Percentiles rank a stretch among this genome's conserved stretches.
Evolutionary conservation across 2,329 filamentous ascomycete species (phyloP).

Genomic region (Didymella exigua): DNA sequence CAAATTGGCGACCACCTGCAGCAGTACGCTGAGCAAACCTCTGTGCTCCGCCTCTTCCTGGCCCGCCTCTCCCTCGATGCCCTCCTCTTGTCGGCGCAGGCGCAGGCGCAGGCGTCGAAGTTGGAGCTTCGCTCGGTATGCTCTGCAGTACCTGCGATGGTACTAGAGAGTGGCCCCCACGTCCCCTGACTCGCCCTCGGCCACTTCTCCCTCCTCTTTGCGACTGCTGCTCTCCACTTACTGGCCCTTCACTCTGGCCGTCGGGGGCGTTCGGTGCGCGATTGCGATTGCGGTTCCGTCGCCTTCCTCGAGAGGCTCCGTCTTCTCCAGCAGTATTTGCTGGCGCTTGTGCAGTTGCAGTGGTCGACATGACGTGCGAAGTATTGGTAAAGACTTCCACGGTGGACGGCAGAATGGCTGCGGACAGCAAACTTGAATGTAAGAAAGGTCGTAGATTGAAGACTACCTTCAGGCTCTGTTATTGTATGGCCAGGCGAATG

Average conservation of each 20-base stretch:
- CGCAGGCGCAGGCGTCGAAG: slow-evolving; percentile 2
- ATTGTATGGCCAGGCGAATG: slow-evolving; percentile 41
- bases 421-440: not conserved
- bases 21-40: slow-evolving; percentile 32
- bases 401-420: slow-evolving; percentile 3
- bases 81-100: slow-evolving; percentile 18
- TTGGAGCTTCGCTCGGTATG: not conserved
- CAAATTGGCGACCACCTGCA: slow-evolving; percentile 53
- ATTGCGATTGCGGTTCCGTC: slow-evolving; percentile 32
- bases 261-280: slow-evolving; percentile 20
- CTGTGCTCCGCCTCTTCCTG: slow-evolving; percentile 26
- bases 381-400: not conserved
- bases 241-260: slow-evolving; percentile 26
- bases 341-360: slow-evolving; percentile 21
- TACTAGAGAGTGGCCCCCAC: slow-evolving; percentile 20
- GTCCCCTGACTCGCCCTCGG: slow-evolving; percentile 26
- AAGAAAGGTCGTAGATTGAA: not conserved
- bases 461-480: slow-evolving; percentile 28
- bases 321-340: slow-evolving; percentile 20
- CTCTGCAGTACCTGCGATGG: slow-evolving; percentile 7
- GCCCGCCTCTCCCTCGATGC: slow-evolving; percentile 20
- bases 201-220: slow-evolving; percentile 30
- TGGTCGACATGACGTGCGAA: slow-evolving; percentile 30
- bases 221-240: slow-evolving; percentile 19
- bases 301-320: slow-evolving; percentile 26